A percentile compares a stretch with the other conserved stretches of the same genome.
Evolutionary conservation across 352 stramenopile genomes (phyloP).

Genomic region (Phytopythium sindhum): DNA sequence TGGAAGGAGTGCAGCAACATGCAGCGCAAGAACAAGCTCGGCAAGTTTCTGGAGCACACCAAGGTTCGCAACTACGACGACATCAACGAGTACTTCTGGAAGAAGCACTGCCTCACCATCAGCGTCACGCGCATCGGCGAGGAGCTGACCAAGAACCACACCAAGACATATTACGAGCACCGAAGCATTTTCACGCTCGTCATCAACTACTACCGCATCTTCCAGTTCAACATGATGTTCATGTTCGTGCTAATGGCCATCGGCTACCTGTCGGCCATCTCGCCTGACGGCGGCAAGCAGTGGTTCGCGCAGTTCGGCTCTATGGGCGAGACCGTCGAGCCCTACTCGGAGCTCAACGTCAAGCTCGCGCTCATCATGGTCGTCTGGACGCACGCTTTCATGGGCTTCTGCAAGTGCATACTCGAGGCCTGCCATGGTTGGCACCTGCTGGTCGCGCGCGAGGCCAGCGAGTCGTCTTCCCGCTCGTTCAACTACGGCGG

Average conservation of each 20-base stretch:
- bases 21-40: conserved; percentile 54
- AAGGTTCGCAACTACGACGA: conserved; percentile 79
- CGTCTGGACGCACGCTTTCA: conserved; percentile 39
- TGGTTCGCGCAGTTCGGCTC: conserved; percentile 61
- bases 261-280: conserved; percentile 56
- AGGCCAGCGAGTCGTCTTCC: conserved; percentile 39
- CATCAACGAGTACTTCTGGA: conserved; percentile 83
- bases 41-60: conserved; percentile 63
- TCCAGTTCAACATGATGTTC: conserved; percentile 83
- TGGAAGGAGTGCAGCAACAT: conserved; percentile 69
- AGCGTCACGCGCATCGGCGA: conserved; percentile 45
- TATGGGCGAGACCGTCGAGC: conserved; percentile 49
- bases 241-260: conserved; percentile 61
- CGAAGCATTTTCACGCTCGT: conserved; percentile 73
- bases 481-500: conserved; percentile 57
- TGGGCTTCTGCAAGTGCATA: conserved; percentile 57
- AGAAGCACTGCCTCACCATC: conserved; percentile 58
- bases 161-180: conserved; percentile 79
- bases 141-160: conserved; percentile 54
- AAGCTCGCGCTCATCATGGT: conserved; percentile 62
- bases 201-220: conserved; percentile 77
- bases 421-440: conserved; percentile 57
- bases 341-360: conserved; percentile 50
- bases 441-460: conserved; percentile 47
- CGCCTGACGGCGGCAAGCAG: conserved; percentile 44